Evolutionary conservation across 805 yeast species (phyloP), one percentile per base, ranked within the genome.

Genomic region (Scheffersomyces spartinae): DNA sequence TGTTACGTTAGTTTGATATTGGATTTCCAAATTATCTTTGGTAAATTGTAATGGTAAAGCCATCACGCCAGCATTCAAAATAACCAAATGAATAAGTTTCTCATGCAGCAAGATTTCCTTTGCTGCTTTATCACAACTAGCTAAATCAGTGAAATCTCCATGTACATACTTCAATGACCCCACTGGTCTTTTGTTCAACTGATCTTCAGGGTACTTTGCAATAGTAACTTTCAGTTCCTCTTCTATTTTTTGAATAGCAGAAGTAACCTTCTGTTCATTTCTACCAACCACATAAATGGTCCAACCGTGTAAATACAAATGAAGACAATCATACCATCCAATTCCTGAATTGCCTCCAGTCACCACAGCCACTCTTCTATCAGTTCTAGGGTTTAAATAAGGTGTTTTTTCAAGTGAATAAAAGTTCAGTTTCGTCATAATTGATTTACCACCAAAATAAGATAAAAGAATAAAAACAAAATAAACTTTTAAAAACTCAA

Each of bases 331-430:
- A 44, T 62, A 78, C 60, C 68, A 82, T 7, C 95, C 94, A 11
- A 80, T 68, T 0, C 94, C 94, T 29, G 78, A 67, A 39, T 75
- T 79, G 5, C 91, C 93, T 2, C 94, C 93, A 0, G 91, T 76
- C 16, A 83, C 71, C 5, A 83, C 53, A 2, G 82, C 85, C 4
- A 79, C 74, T 29, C 72, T 63, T 22, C 81, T 60, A 15, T 66
- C 70, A 3, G 34, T 33, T 1, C 37, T 33, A 1, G 85, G 85
- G 36, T 79, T 57, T 36, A 58, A 50, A 47, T 74, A 80, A 0
- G 91, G 86, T n/a, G n/a, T n/a, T n/a, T n/a, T n/a, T n/a, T n/a
- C n/a, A n/a, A n/a, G n/a, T n/a, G n/a, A n/a, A n/a, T n/a, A n/a
- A n/a, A n/a, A n/a, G n/a, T n/a, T n/a, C n/a, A n/a, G n/a, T n/a